phyloP scores from a whole-genome alignment of 805 yeast genomes.

The Metschnikowia baotianmanensis region DNA sequence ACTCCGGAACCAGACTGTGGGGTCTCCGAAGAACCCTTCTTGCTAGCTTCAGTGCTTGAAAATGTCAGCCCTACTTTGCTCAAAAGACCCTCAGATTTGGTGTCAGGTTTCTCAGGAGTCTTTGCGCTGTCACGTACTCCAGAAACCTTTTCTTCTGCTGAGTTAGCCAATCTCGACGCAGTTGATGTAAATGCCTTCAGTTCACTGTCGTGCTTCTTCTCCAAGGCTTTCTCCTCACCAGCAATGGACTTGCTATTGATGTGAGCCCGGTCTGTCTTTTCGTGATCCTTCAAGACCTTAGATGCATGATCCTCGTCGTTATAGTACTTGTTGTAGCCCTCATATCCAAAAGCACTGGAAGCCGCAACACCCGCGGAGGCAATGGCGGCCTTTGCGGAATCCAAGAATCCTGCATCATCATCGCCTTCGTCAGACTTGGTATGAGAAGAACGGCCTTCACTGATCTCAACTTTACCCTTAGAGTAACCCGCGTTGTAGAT shows the following conservation, averaged over 20 bases:
- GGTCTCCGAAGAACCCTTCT: background rate
- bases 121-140: background rate
- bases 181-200: no score
- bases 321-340: constrained; percentile 18
- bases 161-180: background rate
- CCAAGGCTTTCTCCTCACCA: no score
- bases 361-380: constrained; percentile 24
- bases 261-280: background rate
- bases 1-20: constrained; percentile 1
- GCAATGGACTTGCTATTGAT: no score
- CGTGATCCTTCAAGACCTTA: constrained; percentile 2
- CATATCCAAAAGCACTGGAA: constrained; percentile 22
- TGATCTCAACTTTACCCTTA: constrained; percentile 2
- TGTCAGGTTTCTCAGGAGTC: background rate
- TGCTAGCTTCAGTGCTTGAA: background rate
- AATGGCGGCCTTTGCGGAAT: constrained; percentile 16
- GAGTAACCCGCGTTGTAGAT: constrained; percentile 10
- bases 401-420: constrained; percentile 9
- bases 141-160: constrained; percentile 5
- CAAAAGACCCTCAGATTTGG: constrained; percentile 12
- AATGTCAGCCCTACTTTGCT: constrained; percentile 10
- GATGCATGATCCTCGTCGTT: constrained; percentile 8
- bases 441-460: background rate
- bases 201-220: background rate
- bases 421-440: background rate